Evolutionary conservation across 805 yeast genomes (phyloP), one percentile per base, ranked within the genome.

Genomic region (Debaryomyces tyrocola): DNA sequence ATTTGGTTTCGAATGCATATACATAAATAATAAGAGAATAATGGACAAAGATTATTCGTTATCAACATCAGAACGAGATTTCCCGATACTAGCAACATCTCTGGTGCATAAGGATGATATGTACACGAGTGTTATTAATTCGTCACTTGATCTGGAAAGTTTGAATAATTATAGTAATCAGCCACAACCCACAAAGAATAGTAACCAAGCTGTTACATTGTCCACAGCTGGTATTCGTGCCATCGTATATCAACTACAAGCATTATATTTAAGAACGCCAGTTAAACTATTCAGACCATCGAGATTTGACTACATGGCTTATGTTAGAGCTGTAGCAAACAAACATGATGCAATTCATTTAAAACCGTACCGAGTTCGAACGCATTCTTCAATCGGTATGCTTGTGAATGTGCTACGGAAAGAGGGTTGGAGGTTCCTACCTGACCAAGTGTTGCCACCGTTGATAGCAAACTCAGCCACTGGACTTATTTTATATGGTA

Each of bases 241-340:
- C 0, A 56, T 90, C 20, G 77, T 88, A n/a, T 82, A 82, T 49
- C 96, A 91, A 64, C 53, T 90, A 33, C 84, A 90, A 38, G 72
- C 90, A 0, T 69, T 92, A 27, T 92, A 91, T 61, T 64, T 90
- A 37, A 75, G 97, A 47, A 87, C 95, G 1, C 85, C 85, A 1
- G 86, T 90, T 37, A 91, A 92, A 69, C 74, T 91, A 18, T 92
- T 92, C 63, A 73, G 96, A 31, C 98, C 98, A 1, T 84, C 96
- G 4, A 70, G 97, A 35, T 87, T 92, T 50, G 98, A 92, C 63
- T 90, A 88, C 57, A 70, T 89, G 60, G 87, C 87, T 6, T 79
- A 83, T 45, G 80, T 85, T 0, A 67, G 90, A 43, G 79, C 79
- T 42, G 50, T 70, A 24, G 77, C 74, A 18, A 63, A 70, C 41